These are phyloP conservation scores for Clavispora asparagi DNA, from an alignment of 805 yeast genomes.

Conservation along the genomic window DNA sequence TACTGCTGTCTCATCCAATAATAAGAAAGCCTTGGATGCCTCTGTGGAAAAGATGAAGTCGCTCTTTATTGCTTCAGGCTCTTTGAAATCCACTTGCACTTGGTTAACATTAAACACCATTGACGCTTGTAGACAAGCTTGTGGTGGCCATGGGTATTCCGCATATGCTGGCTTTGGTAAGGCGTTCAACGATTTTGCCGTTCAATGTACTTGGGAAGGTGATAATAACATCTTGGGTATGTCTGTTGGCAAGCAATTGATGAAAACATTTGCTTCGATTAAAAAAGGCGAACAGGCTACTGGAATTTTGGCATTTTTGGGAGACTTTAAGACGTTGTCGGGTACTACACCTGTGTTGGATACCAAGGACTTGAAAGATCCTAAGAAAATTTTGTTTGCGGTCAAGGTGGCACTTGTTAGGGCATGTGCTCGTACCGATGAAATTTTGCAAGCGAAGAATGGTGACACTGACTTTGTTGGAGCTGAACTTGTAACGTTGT, in stretches of 20 bases:
- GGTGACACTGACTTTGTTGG: slow-evolving; percentile 45
- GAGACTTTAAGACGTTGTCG: slow-evolving; percentile 21
- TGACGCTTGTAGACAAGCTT: slow-evolving; percentile 87
- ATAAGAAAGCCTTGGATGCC: slow-evolving; percentile 38
- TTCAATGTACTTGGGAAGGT: slow-evolving; percentile 98
- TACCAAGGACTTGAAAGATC: slow-evolving; percentile 16
- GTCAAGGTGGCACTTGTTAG: slow-evolving; percentile 37
- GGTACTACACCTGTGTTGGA: slow-evolving; percentile 28
- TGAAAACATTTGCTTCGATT: slow-evolving; percentile 42
- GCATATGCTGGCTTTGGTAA: slow-evolving; percentile 89
- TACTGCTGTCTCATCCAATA: slow-evolving; percentile 44
- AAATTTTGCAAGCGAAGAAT: slow-evolving; percentile 26
- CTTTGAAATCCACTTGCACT: slow-evolving; percentile 83
- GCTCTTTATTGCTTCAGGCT: slow-evolving; percentile 78
- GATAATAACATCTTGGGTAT: slow-evolving; percentile 84
- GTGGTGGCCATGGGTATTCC: slow-evolving; percentile 96
- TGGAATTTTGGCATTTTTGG: slow-evolving; percentile 42
- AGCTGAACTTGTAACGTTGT: slow-evolving; percentile 39
- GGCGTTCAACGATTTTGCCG: slow-evolving; percentile 91
- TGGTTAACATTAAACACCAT: slow-evolving; percentile 79
- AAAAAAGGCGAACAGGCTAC: slow-evolving; percentile 42
- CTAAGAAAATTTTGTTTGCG: slow-evolving; percentile 18
- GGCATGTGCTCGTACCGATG: slow-evolving; percentile 26
- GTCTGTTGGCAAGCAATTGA: slow-evolving; percentile 75
- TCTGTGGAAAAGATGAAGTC: slow-evolving; percentile 65